phyloP scores from a whole-genome alignment of 73 alveolate genomes.

The Tetrahymena thermophila region DNA sequence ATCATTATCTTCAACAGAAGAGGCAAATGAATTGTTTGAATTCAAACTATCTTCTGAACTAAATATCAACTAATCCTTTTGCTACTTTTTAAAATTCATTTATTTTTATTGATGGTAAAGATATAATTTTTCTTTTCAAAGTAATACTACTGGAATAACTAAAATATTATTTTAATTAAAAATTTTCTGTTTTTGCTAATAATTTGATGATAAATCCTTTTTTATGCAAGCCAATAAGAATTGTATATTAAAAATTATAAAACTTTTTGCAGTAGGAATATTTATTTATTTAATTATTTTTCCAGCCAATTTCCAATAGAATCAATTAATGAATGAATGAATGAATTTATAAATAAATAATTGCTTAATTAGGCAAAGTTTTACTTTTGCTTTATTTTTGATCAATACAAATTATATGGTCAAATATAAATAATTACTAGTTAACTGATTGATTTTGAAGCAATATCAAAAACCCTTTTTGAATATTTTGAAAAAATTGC shows the following conservation, averaged over 20 bases:
- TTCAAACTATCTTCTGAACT: not conserved
- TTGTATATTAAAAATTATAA: too few relatives aligned
- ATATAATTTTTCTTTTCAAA: not conserved
- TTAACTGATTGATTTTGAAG: not conserved
- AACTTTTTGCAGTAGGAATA: not conserved
- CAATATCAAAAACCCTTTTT: not conserved
- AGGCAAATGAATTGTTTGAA: not conserved
- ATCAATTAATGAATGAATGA: too few relatives aligned
- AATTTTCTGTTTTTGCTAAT: not conserved
- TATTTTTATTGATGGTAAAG: too few relatives aligned
- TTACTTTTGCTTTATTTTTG: not conserved
- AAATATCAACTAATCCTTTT: not conserved
- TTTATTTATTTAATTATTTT: too few relatives aligned
- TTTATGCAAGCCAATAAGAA: not conserved
- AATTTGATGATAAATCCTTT: not conserved
- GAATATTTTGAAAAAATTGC: not conserved
- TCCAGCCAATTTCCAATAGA: not conserved
- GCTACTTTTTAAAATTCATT: not conserved
- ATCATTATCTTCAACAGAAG: not conserved
- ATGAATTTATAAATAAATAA: too few relatives aligned
- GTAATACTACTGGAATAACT: not conserved
- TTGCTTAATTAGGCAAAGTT: not conserved
- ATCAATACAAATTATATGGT: not conserved
- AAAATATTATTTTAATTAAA: not conserved
- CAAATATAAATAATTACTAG: not conserved